A percentile compares a stretch with the other conserved stretches of the same genome.
Conservation (phyloP, 2,329 filamentous ascomycete genomes). For the Arthrobotrys entomopaga region DNA sequence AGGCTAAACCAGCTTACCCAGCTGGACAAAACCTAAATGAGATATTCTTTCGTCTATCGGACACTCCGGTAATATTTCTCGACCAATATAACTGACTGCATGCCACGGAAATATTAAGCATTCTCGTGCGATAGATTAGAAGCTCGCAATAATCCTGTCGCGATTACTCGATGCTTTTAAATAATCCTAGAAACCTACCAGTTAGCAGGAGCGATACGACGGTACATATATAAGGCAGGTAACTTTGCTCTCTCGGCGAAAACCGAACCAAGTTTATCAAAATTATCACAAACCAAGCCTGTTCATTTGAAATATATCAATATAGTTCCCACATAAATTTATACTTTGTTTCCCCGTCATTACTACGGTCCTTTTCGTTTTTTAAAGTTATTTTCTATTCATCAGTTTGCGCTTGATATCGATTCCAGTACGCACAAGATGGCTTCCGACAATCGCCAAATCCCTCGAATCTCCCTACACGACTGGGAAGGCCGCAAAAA, state of each 20-base stretch:
- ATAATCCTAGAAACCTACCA: not conserved
- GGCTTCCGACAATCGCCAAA: constrained; percentile 56
- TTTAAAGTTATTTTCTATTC: no score
- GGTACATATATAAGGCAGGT: constrained; percentile 35
- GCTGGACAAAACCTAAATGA: constrained; percentile 24
- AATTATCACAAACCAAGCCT: constrained; percentile 15
- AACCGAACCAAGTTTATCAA: constrained; percentile 23
- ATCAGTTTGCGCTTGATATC: no score
- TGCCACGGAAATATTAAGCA: constrained; percentile 25
- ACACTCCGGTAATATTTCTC: constrained; percentile 20
- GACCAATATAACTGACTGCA: constrained; percentile 19
- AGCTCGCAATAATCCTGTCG: constrained; percentile 9
- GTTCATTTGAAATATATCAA: constrained; percentile 6
- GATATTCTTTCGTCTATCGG: constrained; percentile 31
- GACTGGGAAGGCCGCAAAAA: constrained; percentile 68
- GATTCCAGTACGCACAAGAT: constrained; percentile 17
- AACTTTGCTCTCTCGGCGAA: constrained; percentile 23
- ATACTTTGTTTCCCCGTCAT: not conserved
- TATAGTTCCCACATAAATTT: constrained; percentile 2
- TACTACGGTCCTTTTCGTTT: not conserved
- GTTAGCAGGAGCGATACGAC: constrained; percentile 2
- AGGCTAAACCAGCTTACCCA: constrained; percentile 22
- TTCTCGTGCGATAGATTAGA: constrained; percentile 24
- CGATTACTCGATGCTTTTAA: constrained; percentile 14
- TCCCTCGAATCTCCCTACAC: constrained; percentile 68